Evolutionary conservation across 495 filamentous ascomycete genomes (phyloP).

Genomic region (Penicillium arizonense): DNA sequence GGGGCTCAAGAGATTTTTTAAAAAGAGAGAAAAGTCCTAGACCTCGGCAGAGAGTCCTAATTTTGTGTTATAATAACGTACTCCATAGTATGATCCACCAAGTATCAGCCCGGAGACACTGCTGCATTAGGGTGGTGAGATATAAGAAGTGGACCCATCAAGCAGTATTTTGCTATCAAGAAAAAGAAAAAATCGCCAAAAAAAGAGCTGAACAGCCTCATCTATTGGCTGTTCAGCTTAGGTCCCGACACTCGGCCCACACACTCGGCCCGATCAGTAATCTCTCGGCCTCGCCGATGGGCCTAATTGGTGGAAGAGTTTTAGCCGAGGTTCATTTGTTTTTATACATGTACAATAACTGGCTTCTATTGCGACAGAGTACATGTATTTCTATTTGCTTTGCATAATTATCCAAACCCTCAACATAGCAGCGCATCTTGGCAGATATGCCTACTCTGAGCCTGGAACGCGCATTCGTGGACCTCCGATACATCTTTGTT

Average conservation of each 20-base stretch:
- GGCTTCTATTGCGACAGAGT: not conserved
- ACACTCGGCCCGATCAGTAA: constrained; percentile 14
- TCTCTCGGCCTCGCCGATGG: constrained; percentile 4
- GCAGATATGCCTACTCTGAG: too few relatives aligned
- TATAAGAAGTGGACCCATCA: not conserved
- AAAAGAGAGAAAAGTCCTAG: not conserved
- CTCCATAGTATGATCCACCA: not conserved
- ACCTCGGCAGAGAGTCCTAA: not conserved
- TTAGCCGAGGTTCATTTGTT: constrained; percentile 3
- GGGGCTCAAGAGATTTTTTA: not conserved
- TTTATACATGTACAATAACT: not conserved
- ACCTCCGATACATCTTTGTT: too few relatives aligned
- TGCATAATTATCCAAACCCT: too few relatives aligned
- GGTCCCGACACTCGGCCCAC: not conserved
- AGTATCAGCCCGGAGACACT: constrained; percentile 13
- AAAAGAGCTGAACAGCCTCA: not conserved
- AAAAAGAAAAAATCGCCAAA: not conserved
- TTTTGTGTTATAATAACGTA: not conserved
- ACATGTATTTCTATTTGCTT: too few relatives aligned
- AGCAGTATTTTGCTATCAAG: not conserved
- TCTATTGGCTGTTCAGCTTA: not conserved
- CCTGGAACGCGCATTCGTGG: too few relatives aligned
- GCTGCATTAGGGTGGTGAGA: constrained; percentile 6
- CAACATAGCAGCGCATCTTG: too few relatives aligned
- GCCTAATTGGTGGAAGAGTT: not conserved